Evolutionary conservation across 371 early-diverging fungal genomes (phyloP), one percentile per base, ranked within the genome.

Genomic region (Syncephalastrum monosporum): DNA sequence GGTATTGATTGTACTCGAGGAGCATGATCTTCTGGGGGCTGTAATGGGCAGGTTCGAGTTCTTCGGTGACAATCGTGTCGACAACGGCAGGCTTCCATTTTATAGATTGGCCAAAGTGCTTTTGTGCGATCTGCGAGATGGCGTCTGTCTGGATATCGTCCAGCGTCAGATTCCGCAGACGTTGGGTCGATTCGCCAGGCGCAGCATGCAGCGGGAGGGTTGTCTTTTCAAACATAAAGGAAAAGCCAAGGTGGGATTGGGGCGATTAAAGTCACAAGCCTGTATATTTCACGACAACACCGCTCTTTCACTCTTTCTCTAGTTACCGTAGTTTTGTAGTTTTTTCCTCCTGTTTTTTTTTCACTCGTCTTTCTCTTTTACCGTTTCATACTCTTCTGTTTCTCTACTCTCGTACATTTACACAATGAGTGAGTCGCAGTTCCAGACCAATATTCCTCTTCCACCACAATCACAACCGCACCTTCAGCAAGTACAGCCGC

Each of bases 1-100:
- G 68, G 55, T 91, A 94, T 54, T 92, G 92, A 41, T 69, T 78
- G 49, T 83, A 80, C 63, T 94, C 95, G 27, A 94, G 68, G 4
- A 85, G 58, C 62, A 84, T 79, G 42, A 92, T 45, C 25, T 82
- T 86, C 8, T 74, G 61, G 13, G 80, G 57, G 42, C 79, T 65
- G 50, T 76, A 89, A n/a, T 69, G 56, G 23, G 67, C 68, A 44
- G 74, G 71, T 19, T 65, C 74, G 7, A 93, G 73, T 58, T 89
- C 83, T 4, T 74, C 70, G 10, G 63, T 53, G 64, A 86, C 79
- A 23, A 93, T 84, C 19, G 58, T 58, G 29, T 83, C 82, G 21
- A 92, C 83, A 7, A 86, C 57, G 5, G 58, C 56, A 1, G 82
- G 72, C 29, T 84, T 77, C 82, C 82, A 87, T 42, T 72, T 63